phyloP scores from a whole-genome alignment of 768 basidiomycete genomes.

The Pulveroboletus sp. region DNA sequence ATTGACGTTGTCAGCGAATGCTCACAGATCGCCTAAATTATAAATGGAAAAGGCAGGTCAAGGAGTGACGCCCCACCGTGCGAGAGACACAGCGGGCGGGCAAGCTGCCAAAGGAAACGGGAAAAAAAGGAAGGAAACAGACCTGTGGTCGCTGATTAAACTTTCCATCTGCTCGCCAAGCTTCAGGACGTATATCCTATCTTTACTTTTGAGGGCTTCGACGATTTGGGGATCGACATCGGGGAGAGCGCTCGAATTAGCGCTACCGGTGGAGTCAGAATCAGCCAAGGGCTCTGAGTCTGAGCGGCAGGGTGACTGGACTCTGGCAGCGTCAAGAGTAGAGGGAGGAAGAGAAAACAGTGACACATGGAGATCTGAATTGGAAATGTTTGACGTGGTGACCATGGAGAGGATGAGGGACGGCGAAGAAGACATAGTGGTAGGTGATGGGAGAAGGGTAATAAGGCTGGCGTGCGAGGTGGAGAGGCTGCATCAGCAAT shows the following conservation, averaged over 20 bases:
- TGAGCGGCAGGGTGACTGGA: slow-evolving; percentile 17
- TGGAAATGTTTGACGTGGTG: slow-evolving; percentile 8
- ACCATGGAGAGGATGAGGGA: slow-evolving; percentile 10
- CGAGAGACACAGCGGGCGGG: not conserved
- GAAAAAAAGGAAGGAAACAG: slow-evolving; percentile 27
- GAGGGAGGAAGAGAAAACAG: slow-evolving; percentile 11
- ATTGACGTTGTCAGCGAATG: slow-evolving; percentile 23
- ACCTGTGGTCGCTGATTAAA: slow-evolving; percentile 73
- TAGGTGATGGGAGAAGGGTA: not conserved
- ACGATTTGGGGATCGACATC: slow-evolving; percentile 78
- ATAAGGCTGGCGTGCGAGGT: slow-evolving; percentile 10
- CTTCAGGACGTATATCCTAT: slow-evolving; percentile 82
- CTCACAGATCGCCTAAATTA: not conserved
- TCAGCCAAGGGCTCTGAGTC: slow-evolving; percentile 28
- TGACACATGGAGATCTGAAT: slow-evolving; percentile 11
- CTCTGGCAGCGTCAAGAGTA: slow-evolving; percentile 7
- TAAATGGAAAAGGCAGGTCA: not conserved
- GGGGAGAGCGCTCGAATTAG: slow-evolving; percentile 18
- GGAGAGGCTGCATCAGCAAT: not conserved
- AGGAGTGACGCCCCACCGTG: slow-evolving; percentile 2
- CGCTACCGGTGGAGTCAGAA: slow-evolving; percentile 23
- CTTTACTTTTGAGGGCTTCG: slow-evolving; percentile 84
- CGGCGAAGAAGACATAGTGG: slow-evolving; percentile 13
- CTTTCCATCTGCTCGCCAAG: slow-evolving; percentile 83
- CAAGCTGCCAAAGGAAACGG: not conserved